A percentile compares a stretch with the other conserved stretches of the same genome.
These are phyloP conservation scores for Dimargaris xerosporica DNA, from an alignment of 192 early-diverging fungal genomes.

Conservation along the genomic window DNA sequence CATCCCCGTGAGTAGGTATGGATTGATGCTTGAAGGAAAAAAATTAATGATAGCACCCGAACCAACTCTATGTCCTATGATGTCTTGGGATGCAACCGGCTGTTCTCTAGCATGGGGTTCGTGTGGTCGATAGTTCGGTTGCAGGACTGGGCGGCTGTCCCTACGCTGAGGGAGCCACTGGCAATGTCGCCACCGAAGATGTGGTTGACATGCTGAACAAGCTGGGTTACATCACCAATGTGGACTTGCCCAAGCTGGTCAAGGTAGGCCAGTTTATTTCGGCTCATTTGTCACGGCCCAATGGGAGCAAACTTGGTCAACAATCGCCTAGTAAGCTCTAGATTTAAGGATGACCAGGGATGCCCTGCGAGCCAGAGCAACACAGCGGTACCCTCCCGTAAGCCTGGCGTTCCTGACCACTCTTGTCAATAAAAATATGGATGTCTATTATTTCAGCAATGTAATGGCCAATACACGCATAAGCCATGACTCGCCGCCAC, in stretches of 20 bases:
- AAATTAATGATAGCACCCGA: too few relatives aligned
- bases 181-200: constrained; percentile 94
- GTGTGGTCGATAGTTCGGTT: constrained; percentile 86
- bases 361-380: too few relatives aligned
- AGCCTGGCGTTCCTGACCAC: too few relatives aligned
- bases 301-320: constrained; percentile 16
- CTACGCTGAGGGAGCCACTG: constrained; percentile 88
- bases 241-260: constrained; percentile 57
- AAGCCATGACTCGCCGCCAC: too few relatives aligned
- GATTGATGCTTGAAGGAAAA: too few relatives aligned
- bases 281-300: constrained; percentile 48
- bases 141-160: constrained; percentile 94
- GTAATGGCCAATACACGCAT: too few relatives aligned
- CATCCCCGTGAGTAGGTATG: too few relatives aligned
- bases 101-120: constrained; percentile 61
- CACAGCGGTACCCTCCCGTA: too few relatives aligned
- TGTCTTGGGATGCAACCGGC: too few relatives aligned
- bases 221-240: constrained; percentile 64
- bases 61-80: too few relatives aligned
- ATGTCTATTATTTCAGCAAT: too few relatives aligned
- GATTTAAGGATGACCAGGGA: background rate
- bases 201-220: constrained; percentile 86
- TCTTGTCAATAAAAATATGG: too few relatives aligned
- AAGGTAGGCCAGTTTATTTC: constrained; percentile 81
- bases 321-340: background rate